Base-by-base conservation (phyloP, 306 rosid species). In the Corylus heterophylla region DNA sequence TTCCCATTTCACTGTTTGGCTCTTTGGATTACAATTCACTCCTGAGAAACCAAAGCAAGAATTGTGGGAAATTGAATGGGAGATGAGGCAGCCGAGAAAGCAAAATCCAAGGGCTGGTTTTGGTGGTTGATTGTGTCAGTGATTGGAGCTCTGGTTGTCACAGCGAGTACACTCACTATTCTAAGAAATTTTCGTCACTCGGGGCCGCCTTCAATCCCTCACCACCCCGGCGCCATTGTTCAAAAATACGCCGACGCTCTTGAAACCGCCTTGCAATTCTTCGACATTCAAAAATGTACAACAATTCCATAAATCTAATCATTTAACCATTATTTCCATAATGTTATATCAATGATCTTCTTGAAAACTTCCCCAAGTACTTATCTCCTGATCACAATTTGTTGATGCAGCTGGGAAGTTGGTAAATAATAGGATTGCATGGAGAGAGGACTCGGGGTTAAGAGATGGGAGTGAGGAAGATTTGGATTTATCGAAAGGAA, bases 371-470 rank as follows among this genome's bases (percentile, higher is more conserved):
- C 45, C 7, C 7, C 7, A 6, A 42, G 45, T 42, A 5, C 6
- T 42, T 42, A 50, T 25, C 22, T 48, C 12, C 1, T 64, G 25
- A 22, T 22, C 62, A 14, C 6, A 39, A 47, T 3, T 78, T 68
- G 37, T 49, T 77, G 62, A 13, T 74, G 85, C 55, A 89, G 97
- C 92, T 47, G 92, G 92, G 56, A 88, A 86, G 87, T 37, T 90
- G 48, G 61, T 70, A 82, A 82, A 85, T 44, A 75, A 87, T 22
- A 86, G 89, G 85, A 45, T 92, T 77, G 54, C 51, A 2, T 92
- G 97, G 97, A 83, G 95, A 86, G 91, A 91, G 54, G 83, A 90
- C 84, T 92, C 90, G 5, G 95, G 92, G 79, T 84, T 87, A 66
- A 67, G 44, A 82, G 97, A 92, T 72, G 95, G 95, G 78, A 84